These are phyloP conservation scores for Medicago lupulina DNA, from an alignment of 306 rosid species.

Conservation along the genomic window DNA sequence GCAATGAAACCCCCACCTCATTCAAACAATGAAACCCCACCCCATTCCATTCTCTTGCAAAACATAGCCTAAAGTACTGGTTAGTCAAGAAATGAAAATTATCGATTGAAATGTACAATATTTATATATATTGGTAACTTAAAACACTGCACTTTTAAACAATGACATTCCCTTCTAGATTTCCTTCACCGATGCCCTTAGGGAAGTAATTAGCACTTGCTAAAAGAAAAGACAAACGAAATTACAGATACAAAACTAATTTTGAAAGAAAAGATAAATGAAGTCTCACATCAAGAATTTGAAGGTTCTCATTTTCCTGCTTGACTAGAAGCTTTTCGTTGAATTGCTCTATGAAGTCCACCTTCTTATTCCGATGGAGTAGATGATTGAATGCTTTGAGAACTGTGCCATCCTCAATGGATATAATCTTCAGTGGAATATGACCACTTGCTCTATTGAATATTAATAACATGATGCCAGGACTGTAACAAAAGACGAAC, in stretches of 20 bases:
- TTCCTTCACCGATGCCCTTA: neutral
- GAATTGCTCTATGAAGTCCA: constrained; percentile 96
- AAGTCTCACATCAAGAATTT: constrained; percentile 88
- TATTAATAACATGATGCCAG: constrained; percentile 90
- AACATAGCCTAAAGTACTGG: neutral
- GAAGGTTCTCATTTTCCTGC: constrained; percentile 96
- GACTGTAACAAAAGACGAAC: constrained; percentile 55
- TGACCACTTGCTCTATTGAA: constrained; percentile 74
- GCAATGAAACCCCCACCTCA: too few relatives aligned
- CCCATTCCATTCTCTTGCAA: neutral
- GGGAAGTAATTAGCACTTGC: neutral
- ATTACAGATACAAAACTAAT: constrained; percentile 1
- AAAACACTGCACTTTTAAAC: neutral
- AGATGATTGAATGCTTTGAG: constrained; percentile 86
- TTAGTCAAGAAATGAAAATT: neutral
- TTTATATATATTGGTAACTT: neutral
- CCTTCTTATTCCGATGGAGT: constrained; percentile 89
- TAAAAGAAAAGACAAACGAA: neutral
- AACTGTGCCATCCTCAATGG: constrained; percentile 95
- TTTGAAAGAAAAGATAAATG: neutral
- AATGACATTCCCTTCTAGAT: neutral
- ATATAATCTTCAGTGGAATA: constrained; percentile 88
- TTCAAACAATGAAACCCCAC: neutral
- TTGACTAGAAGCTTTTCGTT: constrained; percentile 97
- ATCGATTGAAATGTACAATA: neutral